Base-by-base conservation (phyloP, 208 protist species). In the Porcisia deanei region DNA sequence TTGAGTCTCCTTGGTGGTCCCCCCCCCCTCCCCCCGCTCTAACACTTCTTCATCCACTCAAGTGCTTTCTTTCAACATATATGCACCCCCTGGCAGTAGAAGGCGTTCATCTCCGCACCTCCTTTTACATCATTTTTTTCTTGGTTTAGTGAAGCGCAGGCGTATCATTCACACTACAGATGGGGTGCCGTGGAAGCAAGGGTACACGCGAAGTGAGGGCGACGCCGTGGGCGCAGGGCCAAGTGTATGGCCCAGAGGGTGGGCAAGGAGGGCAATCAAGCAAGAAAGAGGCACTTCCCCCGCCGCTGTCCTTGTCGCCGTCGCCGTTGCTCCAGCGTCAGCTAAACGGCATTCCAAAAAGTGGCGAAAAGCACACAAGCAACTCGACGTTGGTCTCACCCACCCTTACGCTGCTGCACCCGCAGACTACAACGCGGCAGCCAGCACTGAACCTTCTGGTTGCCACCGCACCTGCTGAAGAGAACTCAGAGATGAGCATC, bases 101-200 rank as follows among this genome's bases (percentile, higher is more conserved):
- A 14, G 20, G 57, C n/a, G 57, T 61, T 34, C 57, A n/a, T 61
- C 41, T n/a, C 6, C 25, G 39, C 43, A 1, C 39, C 22, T 49
- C 47, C 20, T 49, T 30, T 18, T n/a, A 39, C 41, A 16, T 16
- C 1, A 12, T 41, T 39, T 10, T 30, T 63, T 9, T 9, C 6
- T 30, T 63, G 10, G 7, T 16, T 22, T n/a, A 41, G 30, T 16
- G n/a, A 39, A 63, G 34, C 58, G 34, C 58, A 34, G 4, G 25
- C 58, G 58, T 22, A 34, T 5, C n/a, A 12, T 22, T 18, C 9
- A 2, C 9, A 61, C 58, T 14, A 22, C 71, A 25, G 25, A 89
- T 89, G 85, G 85, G 85, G 10, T 89, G 85, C 70, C 16, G 74
- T 59, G 78, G 73, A 58, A 86, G 82, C 66, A 89, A 84, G 57